phyloP scores from a whole-genome alignment of 306 rosid species.

The Cicer arietinum region DNA sequence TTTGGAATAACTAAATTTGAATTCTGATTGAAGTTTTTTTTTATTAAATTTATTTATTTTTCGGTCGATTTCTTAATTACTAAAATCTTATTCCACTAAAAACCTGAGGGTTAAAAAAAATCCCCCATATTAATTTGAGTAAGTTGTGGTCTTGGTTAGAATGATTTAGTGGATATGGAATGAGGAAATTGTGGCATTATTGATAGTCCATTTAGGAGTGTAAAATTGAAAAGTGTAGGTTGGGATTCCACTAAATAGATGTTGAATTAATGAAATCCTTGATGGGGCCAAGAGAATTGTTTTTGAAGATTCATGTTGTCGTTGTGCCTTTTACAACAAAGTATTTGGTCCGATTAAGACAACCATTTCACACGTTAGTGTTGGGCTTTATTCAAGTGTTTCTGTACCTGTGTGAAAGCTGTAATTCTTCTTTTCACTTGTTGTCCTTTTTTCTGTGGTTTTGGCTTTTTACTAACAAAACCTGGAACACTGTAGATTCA shows the following conservation, averaged over 20 bases:
- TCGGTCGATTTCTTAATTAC: no score
- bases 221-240: conserved; percentile 12
- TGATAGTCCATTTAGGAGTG: conserved; percentile 54
- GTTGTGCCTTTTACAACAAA: conserved; percentile 48
- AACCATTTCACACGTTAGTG: conserved; percentile 48
- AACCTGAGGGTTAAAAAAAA: no score
- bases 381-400: conserved; percentile 39
- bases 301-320: conserved; percentile 82
- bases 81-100: no score
- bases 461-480: conserved; percentile 29
- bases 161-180: conserved; percentile 7
- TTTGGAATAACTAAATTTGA: no score
- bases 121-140: no score
- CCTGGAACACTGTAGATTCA: conserved; percentile 5
- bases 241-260: conserved; percentile 42
- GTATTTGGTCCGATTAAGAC: conserved; percentile 63
- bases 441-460: conserved; percentile 17
- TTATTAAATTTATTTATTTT: no score
- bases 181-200: conserved; percentile 53
- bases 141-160: no score
- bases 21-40: no score
- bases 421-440: conserved; percentile 35
- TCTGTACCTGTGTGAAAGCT: conserved; percentile 37
- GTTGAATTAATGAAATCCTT: conserved; percentile 49
- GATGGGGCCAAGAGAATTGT: conserved; percentile 67